Conservation (phyloP, 2,329 filamentous ascomycete species). For the Colletotrichum navitas region DNA sequence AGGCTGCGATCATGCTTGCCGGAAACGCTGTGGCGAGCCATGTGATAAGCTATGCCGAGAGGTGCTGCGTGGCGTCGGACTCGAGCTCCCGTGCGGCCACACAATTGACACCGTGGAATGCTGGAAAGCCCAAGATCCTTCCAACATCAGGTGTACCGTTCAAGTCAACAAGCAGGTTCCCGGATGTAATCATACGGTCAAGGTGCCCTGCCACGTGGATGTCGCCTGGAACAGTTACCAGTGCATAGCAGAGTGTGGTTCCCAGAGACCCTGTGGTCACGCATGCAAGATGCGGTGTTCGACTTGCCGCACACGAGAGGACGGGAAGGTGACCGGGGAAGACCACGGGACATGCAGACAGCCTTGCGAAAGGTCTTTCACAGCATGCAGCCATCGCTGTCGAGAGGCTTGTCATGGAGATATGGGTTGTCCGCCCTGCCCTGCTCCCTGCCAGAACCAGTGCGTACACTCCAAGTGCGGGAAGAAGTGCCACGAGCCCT, state of each 20-base stretch:
- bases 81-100: constrained; percentile 60
- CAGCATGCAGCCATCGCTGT: constrained; percentile 70
- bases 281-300: constrained; percentile 63
- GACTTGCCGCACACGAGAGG: constrained; percentile 58
- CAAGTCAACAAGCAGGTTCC: constrained; percentile 62
- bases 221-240: constrained; percentile 55
- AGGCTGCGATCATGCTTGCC: constrained; percentile 61
- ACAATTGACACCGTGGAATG: constrained; percentile 49
- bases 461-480: constrained; percentile 70
- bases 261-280: constrained; percentile 68
- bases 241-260: constrained; percentile 64
- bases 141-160: constrained; percentile 61
- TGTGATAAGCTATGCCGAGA: constrained; percentile 56
- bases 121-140: constrained; percentile 58
- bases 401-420: constrained; percentile 63
- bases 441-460: constrained; percentile 63
- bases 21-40: constrained; percentile 56
- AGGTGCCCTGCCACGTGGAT: constrained; percentile 63
- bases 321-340: constrained; percentile 46
- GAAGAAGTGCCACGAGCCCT: constrained; percentile 70
- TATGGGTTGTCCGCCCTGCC: constrained; percentile 61
- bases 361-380: constrained; percentile 50
- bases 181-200: constrained; percentile 67
- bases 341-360: constrained; percentile 63
- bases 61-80: constrained; percentile 46